Base-by-base conservation (phyloP, 768 basidiomycete species). In the Boletus huronensis region DNA sequence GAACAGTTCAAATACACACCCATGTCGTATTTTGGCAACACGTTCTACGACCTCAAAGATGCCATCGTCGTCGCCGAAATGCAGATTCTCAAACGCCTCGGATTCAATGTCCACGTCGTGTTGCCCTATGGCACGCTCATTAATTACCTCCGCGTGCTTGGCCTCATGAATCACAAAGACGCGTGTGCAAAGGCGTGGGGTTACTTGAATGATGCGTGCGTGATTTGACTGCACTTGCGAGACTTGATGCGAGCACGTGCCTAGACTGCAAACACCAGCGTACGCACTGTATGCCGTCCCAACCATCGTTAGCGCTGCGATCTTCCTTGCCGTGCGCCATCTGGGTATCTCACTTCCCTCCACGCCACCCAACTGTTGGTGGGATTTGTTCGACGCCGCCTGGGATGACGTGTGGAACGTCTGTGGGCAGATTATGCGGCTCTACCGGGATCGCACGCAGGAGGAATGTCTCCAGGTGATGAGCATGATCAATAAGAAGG, bases 11-110 rank as follows among this genome's bases (percentile, higher is more conserved):
- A 79, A 63, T 93, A 94, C 71, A 72, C 79, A 3, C 87, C 92
- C 13, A 95, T 93, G 90, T 85, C 88, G 17, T 95, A 93, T 72
- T 94, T 91, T 69, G 85, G 90, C 14, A 81, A 80, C 63, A 86
- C 84, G 2, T 98, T 96, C 65, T 98, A 98, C 75, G 91, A 95
- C 58, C 79, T 93, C 70, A 98, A 96, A 67, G 97, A 99, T 66
- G 87, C 90, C 7, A 76, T 98, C 46, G 93, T 98, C 21, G 88
- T 95, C 14, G 85, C 89, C 2, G 97, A 99, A 72, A 98, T 98
- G 93, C 97, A 99, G 69, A 82, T 98, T 21, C 79, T 99, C 59
- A 99, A 99, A 72, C 81, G 96, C 23, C 80, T 99, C 11, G 96
- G 92, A 1, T 99, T 98, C 75, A 90, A 98, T 64, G 91, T 96